Conservation (phyloP, 2,329 filamentous ascomycete genomes). For the Bisporella sp. region DNA sequence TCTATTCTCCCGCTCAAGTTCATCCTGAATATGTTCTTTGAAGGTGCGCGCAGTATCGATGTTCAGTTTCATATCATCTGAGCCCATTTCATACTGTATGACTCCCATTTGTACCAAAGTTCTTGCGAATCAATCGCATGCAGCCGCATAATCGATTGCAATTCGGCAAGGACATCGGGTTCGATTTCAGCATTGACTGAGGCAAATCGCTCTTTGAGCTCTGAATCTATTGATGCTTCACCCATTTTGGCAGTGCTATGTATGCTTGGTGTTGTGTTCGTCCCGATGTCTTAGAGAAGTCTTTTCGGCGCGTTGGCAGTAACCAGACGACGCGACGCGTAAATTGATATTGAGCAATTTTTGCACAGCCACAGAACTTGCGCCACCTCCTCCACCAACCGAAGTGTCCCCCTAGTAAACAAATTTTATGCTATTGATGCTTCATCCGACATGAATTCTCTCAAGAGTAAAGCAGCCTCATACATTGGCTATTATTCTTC, state of each 20-base stretch:
- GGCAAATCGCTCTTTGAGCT: conserved; percentile 24
- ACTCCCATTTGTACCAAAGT: conserved; percentile 98
- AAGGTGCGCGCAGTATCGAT: conserved; percentile 68
- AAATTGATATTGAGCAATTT: not conserved
- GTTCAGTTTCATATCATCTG: conserved; percentile 65
- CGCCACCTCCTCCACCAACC: not conserved
- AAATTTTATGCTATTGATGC: too few species aligned
- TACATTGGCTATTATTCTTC: too few species aligned
- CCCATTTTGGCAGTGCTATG: conserved; percentile 8
- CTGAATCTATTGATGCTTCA: conserved; percentile 10
- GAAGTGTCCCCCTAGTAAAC: too few species aligned
- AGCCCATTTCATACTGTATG: conserved; percentile 93
- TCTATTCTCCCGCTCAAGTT: conserved; percentile 69
- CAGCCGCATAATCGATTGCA: conserved; percentile 79
- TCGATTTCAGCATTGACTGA: conserved; percentile 41
- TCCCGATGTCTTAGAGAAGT: too few species aligned
- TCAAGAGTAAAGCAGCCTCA: too few species aligned
- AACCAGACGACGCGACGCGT: not conserved
- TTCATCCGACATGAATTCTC: too few species aligned
- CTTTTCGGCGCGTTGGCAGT: too few species aligned
- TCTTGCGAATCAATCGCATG: conserved; percentile 79
- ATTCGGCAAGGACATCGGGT: conserved; percentile 70
- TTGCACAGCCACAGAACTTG: not conserved
- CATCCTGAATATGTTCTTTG: conserved; percentile 81
- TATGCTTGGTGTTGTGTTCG: too few species aligned